phyloP scores from a whole-genome alignment of 768 basidiomycete species.

The Amanita rubescens region DNA sequence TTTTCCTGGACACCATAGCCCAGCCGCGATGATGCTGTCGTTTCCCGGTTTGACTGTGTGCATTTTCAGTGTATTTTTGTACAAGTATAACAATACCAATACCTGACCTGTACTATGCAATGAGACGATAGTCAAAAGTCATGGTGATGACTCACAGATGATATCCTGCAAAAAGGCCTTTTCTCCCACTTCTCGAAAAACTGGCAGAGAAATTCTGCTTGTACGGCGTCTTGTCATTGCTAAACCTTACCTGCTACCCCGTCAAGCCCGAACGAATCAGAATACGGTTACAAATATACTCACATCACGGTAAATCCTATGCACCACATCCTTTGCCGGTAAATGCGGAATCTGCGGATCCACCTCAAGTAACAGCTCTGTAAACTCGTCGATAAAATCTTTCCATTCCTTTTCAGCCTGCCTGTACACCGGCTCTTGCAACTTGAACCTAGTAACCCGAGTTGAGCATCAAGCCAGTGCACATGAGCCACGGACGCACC shows the following conservation, averaged over 20 bases:
- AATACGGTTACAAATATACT: constrained; percentile 14
- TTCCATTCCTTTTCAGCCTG: constrained; percentile 87
- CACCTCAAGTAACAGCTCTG: constrained; percentile 55
- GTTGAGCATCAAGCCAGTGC: background rate
- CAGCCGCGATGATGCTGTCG: constrained; percentile 69
- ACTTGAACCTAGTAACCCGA: constrained; percentile 58
- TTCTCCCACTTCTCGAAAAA: constrained; percentile 84
- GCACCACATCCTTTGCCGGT: constrained; percentile 86
- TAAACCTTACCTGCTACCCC: constrained; percentile 65
- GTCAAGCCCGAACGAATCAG: background rate
- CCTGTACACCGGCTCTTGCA: constrained; percentile 75
- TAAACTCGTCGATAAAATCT: constrained; percentile 69
- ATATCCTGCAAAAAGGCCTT: constrained; percentile 83
- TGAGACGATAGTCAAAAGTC: background rate
- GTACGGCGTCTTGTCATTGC: constrained; percentile 94
- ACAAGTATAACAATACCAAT: constrained; percentile 8
- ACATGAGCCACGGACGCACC: constrained; percentile 33
- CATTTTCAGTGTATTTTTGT: background rate
- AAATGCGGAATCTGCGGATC: constrained; percentile 83
- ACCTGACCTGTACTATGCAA: constrained; percentile 21
- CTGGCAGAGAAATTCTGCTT: constrained; percentile 76
- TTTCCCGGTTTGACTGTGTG: constrained; percentile 61
- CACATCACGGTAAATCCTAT: constrained; percentile 91
- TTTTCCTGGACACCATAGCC: constrained; percentile 75
- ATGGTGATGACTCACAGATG: constrained; percentile 43